Percentiles rank a stretch among this genome's conserved stretches.
These are phyloP conservation scores for Benincasa hispida DNA, from an alignment of 306 rosid species.

Conservation along the genomic window DNA sequence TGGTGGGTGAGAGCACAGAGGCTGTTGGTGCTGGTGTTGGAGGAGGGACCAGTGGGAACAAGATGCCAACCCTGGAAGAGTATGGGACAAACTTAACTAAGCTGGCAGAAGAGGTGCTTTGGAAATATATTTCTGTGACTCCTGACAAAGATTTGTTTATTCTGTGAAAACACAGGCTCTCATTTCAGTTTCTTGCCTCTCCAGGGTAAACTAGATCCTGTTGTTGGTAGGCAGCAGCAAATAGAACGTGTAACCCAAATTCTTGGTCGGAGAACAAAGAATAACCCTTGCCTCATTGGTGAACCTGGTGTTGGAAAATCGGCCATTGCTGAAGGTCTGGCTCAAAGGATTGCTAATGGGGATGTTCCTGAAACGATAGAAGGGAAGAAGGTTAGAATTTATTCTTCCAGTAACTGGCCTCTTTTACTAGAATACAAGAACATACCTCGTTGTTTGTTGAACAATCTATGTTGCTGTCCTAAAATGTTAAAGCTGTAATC, in stretches of 20 bases:
- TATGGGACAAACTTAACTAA: constrained; percentile 94
- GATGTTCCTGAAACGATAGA: constrained; percentile 97
- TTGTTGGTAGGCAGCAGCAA: constrained; percentile 88
- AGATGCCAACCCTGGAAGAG: constrained; percentile 95
- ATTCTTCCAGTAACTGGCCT: background rate
- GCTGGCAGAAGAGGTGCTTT: constrained; percentile 80
- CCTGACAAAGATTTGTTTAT: background rate
- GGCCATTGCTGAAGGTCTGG: constrained; percentile 96
- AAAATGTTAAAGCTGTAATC: background rate
- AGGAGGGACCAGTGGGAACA: constrained; percentile 70
- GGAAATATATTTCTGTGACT: background rate
- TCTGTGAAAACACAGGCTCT: background rate
- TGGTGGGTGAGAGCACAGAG: constrained; percentile 99
- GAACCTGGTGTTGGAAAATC: constrained; percentile 99
- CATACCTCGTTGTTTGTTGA: background rate
- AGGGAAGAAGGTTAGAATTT: constrained; percentile 71
- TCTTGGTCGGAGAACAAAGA: constrained; percentile 80
- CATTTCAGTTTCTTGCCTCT: background rate
- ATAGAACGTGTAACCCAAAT: constrained; percentile 94
- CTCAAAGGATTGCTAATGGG: constrained; percentile 79
- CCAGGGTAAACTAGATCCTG: constrained; percentile 94
- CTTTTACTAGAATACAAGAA: background rate
- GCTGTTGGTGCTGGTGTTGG: constrained; percentile 84
- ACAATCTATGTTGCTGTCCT: background rate
- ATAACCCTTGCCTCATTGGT: constrained; percentile 90